These are phyloP conservation scores for Starmera dryadoides DNA, from an alignment of 805 yeast species.

Conservation along the genomic window DNA sequence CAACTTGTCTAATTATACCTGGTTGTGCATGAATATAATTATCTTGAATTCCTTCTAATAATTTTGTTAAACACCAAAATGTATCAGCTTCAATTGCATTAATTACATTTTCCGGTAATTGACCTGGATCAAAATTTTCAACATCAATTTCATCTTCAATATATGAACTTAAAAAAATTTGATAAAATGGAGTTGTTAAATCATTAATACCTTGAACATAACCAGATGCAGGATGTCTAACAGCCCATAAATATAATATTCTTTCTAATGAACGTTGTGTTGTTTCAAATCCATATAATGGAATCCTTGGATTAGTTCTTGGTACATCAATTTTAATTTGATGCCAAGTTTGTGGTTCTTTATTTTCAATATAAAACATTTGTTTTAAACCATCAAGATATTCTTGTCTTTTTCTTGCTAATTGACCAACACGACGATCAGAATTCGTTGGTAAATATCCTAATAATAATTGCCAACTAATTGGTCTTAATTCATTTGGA, in stretches of 20 bases:
- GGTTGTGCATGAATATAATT: constrained; percentile 98
- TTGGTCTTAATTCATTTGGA: constrained; percentile 72
- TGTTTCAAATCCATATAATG: constrained; percentile 56
- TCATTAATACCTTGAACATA: constrained; percentile 98
- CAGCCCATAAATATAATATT: constrained; percentile 87
- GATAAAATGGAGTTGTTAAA: constrained; percentile 86
- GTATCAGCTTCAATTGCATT: constrained; percentile 87
- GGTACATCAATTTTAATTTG: constrained; percentile 94
- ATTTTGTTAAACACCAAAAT: constrained; percentile 90
- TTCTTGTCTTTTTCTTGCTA: constrained; percentile 78
- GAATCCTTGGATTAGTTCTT: constrained; percentile 82
- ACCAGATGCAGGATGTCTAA: constrained; percentile 95
- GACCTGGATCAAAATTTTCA: constrained; percentile 54
- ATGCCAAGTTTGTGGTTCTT: constrained; percentile 84
- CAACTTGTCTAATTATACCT: constrained; percentile 88
- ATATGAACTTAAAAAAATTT: constrained; percentile 72
- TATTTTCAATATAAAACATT: constrained; percentile 46
- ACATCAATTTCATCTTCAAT: constrained; percentile 38
- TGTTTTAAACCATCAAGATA: constrained; percentile 69
- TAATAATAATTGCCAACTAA: constrained; percentile 81
- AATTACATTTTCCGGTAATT: constrained; percentile 51
- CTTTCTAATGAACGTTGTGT: constrained; percentile 78
- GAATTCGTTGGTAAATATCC: constrained; percentile 89
- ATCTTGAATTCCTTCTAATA: constrained; percentile 92
- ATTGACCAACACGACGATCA: constrained; percentile 60